Conservation (phyloP, 2,329 filamentous ascomycete genomes). For the Fragosphaeria purpurea region DNA sequence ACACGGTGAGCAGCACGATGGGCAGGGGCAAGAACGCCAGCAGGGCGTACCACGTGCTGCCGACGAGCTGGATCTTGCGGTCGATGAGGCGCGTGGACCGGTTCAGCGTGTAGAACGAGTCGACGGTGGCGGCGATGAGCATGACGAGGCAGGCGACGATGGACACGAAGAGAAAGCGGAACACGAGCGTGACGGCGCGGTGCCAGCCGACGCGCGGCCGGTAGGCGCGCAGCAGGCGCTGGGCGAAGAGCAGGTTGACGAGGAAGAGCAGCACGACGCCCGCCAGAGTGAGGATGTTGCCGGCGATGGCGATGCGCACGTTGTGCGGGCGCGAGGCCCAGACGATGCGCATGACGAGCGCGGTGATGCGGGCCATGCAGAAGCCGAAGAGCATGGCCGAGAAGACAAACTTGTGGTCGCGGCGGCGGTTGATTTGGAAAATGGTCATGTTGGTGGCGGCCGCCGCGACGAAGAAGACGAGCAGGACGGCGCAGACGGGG, state of each 20-base stretch:
- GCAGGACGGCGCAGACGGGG: constrained; percentile 53
- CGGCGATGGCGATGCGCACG: constrained; percentile 41
- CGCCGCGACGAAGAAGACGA: constrained; percentile 45
- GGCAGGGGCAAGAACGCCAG: constrained; percentile 59
- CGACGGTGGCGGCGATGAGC: constrained; percentile 54
- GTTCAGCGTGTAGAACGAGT: constrained; percentile 58
- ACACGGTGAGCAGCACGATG: constrained; percentile 37
- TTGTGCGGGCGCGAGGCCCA: constrained; percentile 36
- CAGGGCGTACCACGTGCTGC: constrained; percentile 49
- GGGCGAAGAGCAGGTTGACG: constrained; percentile 67
- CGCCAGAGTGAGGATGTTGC: constrained; percentile 60
- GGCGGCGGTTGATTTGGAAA: constrained; percentile 39
- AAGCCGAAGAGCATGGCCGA: constrained; percentile 49
- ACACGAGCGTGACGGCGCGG: constrained; percentile 35
- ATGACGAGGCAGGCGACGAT: constrained; percentile 54
- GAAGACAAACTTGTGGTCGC: constrained; percentile 49
- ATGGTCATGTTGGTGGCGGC: constrained; percentile 50
- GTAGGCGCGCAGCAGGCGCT: constrained; percentile 63
- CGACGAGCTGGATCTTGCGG: constrained; percentile 55
- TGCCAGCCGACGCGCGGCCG: constrained; percentile 66
- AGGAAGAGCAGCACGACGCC: constrained; percentile 68
- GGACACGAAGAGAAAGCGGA: constrained; percentile 45
- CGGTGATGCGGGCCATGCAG: constrained; percentile 43
- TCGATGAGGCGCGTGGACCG: constrained; percentile 37
- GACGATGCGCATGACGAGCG: constrained; percentile 41